phyloP scores from a whole-genome alignment of 2,329 filamentous ascomycete species.

The Periconia macrospinosa region DNA sequence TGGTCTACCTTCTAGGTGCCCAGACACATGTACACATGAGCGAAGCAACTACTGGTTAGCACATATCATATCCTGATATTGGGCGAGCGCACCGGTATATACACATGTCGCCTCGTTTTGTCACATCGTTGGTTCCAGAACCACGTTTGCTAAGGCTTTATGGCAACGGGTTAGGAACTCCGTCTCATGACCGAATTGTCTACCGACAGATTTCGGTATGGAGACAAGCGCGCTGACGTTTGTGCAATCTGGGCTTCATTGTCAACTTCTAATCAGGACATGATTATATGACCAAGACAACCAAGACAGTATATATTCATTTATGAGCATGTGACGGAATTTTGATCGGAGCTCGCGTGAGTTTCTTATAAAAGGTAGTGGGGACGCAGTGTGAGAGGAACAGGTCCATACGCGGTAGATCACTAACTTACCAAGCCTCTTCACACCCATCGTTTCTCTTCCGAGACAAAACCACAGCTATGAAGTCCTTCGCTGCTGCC shows the following conservation, averaged over 20 bases:
- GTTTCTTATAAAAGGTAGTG: conserved; percentile 30
- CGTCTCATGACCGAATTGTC: conserved; percentile 21
- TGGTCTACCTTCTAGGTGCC: neutral
- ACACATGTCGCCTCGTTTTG: conserved; percentile 11
- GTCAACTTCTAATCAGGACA: conserved; percentile 24
- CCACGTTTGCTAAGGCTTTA: conserved; percentile 18
- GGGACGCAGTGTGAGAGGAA: conserved; percentile 20
- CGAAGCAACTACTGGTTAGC: neutral
- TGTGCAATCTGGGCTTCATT: conserved; percentile 29
- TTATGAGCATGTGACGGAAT: conserved; percentile 24
- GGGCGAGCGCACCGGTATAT: conserved; percentile 8
- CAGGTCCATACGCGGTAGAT: conserved; percentile 2
- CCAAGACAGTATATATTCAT: conserved; percentile 8
- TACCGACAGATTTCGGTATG: conserved; percentile 18
- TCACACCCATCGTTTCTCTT: neutral
- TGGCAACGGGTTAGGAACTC: conserved; percentile 20
- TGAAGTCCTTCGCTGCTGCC: conserved; percentile 39
- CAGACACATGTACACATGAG: conserved; percentile 1
- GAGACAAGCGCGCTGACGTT: conserved; percentile 18
- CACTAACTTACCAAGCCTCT: neutral
- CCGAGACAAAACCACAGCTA: conserved; percentile 11
- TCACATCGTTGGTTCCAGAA: conserved; percentile 21
- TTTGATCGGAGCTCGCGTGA: neutral
- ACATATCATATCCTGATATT: conserved; percentile 27
- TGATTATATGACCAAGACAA: conserved; percentile 1